These are phyloP conservation scores for Lignosus rhinocerotis DNA, from an alignment of 1,284 basidiomycete species.

Conservation along the genomic window DNA sequence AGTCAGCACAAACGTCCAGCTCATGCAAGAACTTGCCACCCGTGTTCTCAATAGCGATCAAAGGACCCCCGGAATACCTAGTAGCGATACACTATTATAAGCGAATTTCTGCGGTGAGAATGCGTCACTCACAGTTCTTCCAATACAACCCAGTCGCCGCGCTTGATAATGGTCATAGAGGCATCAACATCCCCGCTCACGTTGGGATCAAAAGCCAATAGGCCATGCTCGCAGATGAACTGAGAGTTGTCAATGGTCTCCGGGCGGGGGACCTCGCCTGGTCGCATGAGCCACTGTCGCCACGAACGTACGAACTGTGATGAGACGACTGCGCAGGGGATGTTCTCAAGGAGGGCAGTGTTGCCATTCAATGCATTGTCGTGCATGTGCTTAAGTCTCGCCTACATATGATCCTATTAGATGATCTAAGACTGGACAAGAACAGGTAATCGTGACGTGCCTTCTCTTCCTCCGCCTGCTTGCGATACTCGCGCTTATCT, in stretches of 20 bases:
- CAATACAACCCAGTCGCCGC: conserved; percentile 64
- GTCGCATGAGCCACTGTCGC: conserved; percentile 67
- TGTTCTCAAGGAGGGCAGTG: conserved; percentile 44
- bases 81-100: background rate
- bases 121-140: conserved; percentile 49
- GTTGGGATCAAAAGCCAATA: conserved; percentile 69
- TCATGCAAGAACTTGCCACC: conserved; percentile 44
- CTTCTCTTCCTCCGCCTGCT: conserved; percentile 73
- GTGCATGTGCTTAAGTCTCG: conserved; percentile 59
- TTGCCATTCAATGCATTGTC: conserved; percentile 52
- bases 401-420: conserved; percentile 38
- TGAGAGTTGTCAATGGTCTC: conserved; percentile 57
- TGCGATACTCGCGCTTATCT: conserved; percentile 57
- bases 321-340: conserved; percentile 59
- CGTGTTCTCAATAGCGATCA: conserved; percentile 53
- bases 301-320: conserved; percentile 62
- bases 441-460: conserved; percentile 36
- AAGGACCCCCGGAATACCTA: conserved; percentile 62
- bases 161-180: conserved; percentile 54
- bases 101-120: background rate
- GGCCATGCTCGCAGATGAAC: conserved; percentile 68
- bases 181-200: conserved; percentile 53
- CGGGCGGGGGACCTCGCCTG: conserved; percentile 57
- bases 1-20: conserved; percentile 58
- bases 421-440: conserved; percentile 11